Evolutionary conservation across 305 asterid species (phyloP).

Genomic region (Plantago coronopus): DNA sequence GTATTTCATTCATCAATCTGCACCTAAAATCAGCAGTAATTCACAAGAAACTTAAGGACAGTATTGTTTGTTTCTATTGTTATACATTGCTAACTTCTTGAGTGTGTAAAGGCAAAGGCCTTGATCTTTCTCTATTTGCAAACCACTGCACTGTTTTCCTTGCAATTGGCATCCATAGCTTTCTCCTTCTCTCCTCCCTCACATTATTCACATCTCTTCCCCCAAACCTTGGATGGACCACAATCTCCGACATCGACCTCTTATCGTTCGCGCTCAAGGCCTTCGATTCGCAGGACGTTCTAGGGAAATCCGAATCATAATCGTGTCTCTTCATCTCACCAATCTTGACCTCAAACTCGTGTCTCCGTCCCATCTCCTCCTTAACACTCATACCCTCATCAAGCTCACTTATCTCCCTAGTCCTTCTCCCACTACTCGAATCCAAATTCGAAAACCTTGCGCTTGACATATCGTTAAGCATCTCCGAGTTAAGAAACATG

Average conservation of each 20-base stretch:
- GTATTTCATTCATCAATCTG: slow-evolving; percentile 2
- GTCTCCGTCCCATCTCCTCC: slow-evolving; percentile 35
- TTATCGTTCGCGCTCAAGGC: slow-evolving; percentile 26
- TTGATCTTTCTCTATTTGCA: slow-evolving; percentile 42
- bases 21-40: neutral
- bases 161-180: slow-evolving; percentile 67
- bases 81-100: neutral
- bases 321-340: slow-evolving; percentile 14
- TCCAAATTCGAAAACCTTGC: slow-evolving; percentile 30
- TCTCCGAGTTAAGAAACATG: slow-evolving; percentile 43
- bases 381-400: slow-evolving; percentile 27
- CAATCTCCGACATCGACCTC: slow-evolving; percentile 60
- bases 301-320: neutral
- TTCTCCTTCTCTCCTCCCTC: slow-evolving; percentile 41
- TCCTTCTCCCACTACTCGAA: slow-evolving; percentile 7
- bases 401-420: slow-evolving; percentile 25
- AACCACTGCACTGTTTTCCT: slow-evolving; percentile 65
- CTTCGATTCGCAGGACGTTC: slow-evolving; percentile 13
- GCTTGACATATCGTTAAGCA: slow-evolving; percentile 35
- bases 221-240: slow-evolving; percentile 44
- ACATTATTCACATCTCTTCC: slow-evolving; percentile 20
- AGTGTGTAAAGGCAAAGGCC: slow-evolving; percentile 18
- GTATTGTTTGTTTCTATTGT: neutral
- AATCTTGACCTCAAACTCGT: slow-evolving; percentile 31
- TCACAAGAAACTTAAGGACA: neutral